These are phyloP conservation scores for Pichia sp. DNA, from an alignment of 1,139 yeast genomes.

Conservation along the genomic window DNA sequence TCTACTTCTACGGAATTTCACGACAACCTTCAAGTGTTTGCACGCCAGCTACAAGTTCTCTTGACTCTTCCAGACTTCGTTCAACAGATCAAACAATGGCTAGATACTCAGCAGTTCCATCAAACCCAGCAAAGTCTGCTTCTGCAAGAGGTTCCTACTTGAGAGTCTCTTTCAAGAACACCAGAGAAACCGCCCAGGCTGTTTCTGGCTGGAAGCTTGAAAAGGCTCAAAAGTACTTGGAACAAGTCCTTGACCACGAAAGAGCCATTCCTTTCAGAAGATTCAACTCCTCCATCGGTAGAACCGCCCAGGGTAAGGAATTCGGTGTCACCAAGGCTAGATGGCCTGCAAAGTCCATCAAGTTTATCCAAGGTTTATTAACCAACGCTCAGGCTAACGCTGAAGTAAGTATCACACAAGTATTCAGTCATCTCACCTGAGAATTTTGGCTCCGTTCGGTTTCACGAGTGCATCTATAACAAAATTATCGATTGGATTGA, in stretches of 20 bases:
- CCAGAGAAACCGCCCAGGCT: conserved; percentile 99
- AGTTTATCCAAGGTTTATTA: conserved; percentile 90
- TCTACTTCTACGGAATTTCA: no score
- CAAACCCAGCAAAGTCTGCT: conserved; percentile 99
- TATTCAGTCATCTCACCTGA: neutral
- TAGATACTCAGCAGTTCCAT: conserved; percentile 98
- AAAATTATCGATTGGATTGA: no score
- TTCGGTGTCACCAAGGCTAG: conserved; percentile 99
- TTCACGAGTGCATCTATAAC: no score
- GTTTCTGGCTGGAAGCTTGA: conserved; percentile 96
- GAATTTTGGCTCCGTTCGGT: neutral
- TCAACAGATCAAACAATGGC: conserved; percentile 45
- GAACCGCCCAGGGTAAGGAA: conserved; percentile 99
- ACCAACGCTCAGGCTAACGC: conserved; percentile 99
- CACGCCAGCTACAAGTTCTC: neutral
- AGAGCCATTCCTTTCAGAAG: conserved; percentile 99
- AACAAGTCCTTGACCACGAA: conserved; percentile 95
- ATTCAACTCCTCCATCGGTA: conserved; percentile 94
- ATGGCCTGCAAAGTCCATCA: conserved; percentile 99
- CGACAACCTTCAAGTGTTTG: neutral
- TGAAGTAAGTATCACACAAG: conserved; percentile 61
- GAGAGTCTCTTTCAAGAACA: conserved; percentile 99
- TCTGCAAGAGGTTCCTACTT: conserved; percentile 99
- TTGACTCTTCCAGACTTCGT: conserved; percentile 4
- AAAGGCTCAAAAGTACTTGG: conserved; percentile 94